Evolutionary conservation across 169 alveolate genomes (phyloP).

Genomic region (Cryptosporidium tyzzeri): DNA sequence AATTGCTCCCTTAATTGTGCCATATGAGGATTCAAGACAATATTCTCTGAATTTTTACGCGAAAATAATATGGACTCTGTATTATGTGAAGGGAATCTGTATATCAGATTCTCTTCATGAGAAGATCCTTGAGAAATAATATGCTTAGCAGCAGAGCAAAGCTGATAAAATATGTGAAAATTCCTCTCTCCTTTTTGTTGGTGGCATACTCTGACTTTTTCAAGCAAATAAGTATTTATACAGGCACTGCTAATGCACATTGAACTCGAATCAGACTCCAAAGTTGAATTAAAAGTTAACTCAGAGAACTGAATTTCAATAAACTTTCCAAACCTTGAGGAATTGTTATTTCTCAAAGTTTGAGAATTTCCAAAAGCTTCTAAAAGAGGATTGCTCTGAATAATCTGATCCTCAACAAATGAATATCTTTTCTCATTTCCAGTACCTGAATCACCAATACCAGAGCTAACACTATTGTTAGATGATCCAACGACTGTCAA

Average conservation of each 20-base stretch:
- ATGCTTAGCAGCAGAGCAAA: constrained; percentile 88
- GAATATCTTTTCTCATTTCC: constrained; percentile 15
- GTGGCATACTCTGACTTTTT: constrained; percentile 95
- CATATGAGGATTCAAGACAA: background rate
- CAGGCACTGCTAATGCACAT: constrained; percentile 86
- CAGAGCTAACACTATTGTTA: background rate
- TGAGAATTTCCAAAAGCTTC: constrained; percentile 99
- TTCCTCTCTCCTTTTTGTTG: constrained; percentile 96
- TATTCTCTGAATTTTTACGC: background rate
- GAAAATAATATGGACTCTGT: constrained; percentile 37
- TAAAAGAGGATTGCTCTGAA: constrained; percentile 97
- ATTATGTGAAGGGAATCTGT: constrained; percentile 40
- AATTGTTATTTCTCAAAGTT: constrained; percentile 95
- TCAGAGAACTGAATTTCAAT: constrained; percentile 94
- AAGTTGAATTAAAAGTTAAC: constrained; percentile 69
- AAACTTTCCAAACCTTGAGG: constrained; percentile 98
- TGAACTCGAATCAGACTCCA: background rate
- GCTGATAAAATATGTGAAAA: constrained; percentile 97
- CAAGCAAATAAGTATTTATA: constrained; percentile 95
- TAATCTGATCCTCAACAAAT: constrained; percentile 88
- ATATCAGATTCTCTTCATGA: background rate
- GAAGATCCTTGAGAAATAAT: background rate
- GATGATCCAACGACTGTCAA: constrained; percentile 84
- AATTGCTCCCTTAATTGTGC: constrained; percentile 19
- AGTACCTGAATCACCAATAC: background rate